Percentiles rank a stretch among this genome's conserved stretches.
These are phyloP conservation scores for Fusarium cicatricum DNA, from an alignment of 2,329 filamentous ascomycete species.

Conservation along the genomic window DNA sequence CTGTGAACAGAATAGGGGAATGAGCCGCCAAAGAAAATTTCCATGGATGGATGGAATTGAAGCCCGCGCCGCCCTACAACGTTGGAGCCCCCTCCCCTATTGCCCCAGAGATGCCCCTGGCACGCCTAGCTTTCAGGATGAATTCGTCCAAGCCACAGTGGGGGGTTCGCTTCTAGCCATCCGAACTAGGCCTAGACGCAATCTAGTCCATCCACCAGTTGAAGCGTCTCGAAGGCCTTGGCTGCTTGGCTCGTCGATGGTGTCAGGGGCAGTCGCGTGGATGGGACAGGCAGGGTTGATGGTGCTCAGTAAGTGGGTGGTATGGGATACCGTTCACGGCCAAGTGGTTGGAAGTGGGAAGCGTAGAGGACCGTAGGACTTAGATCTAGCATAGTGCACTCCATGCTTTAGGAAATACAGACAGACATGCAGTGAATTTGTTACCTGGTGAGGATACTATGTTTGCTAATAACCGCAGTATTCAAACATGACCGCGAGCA, in stretches of 20 bases:
- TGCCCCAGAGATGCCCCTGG: conserved; percentile 10
- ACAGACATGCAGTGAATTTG: no score
- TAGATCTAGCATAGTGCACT: no score
- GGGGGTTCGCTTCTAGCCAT: conserved; percentile 22
- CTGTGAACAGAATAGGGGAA: conserved; percentile 1
- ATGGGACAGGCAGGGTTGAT: conserved; percentile 32
- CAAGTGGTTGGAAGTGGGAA: background rate
- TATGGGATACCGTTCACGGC: background rate
- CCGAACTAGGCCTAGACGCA: conserved; percentile 30
- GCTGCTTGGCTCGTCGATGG: conserved; percentile 29
- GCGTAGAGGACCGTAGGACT: background rate
- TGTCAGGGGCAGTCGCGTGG: conserved; percentile 39
- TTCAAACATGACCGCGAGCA: no score
- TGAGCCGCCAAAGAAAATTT: conserved; percentile 5
- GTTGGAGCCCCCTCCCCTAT: background rate
- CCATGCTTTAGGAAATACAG: no score
- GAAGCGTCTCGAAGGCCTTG: conserved; percentile 32
- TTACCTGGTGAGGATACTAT: no score
- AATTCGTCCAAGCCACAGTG: conserved; percentile 33
- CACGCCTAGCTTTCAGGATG: conserved; percentile 17
- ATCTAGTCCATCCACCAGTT: conserved; percentile 29
- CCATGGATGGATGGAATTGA: background rate
- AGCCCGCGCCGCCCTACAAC: background rate
- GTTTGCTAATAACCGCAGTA: no score
- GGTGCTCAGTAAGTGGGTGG: no score